A percentile compares a stretch with the other conserved stretches of the same genome.
Evolutionary conservation across 768 basidiomycete genomes (phyloP).

Genomic region (Mycena pura): DNA sequence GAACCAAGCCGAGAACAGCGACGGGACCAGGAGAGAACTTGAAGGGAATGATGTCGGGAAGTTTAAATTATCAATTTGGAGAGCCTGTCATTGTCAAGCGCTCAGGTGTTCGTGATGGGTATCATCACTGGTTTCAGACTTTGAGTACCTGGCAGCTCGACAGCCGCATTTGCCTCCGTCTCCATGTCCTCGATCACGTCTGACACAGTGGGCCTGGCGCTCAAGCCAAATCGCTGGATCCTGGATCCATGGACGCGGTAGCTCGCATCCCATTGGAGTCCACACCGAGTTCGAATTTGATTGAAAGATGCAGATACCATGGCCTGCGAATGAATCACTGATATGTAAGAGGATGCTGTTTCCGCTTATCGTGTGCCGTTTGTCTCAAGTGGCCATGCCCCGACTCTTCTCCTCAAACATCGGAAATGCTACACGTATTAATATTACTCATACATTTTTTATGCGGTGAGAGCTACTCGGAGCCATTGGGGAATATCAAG

Average conservation of each 20-base stretch:
- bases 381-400: too few species aligned
- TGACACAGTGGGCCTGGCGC: too few species aligned
- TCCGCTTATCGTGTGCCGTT: too few species aligned
- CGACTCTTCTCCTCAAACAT: conserved; percentile 5
- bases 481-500: neutral
- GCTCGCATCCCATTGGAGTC: neutral
- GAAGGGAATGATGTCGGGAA: neutral
- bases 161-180: neutral
- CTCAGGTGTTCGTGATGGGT: conserved; percentile 2
- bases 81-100: neutral
- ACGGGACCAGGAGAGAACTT: conserved; percentile 1
- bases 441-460: too few species aligned
- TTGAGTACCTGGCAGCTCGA: too few species aligned
- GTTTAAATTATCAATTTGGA: conserved; percentile 4
- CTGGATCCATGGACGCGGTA: neutral
- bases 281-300: neutral
- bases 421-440: too few species aligned
- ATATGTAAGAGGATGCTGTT: too few species aligned
- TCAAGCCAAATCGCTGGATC: too few species aligned
- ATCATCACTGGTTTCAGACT: neutral
- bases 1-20: conserved; percentile 10
- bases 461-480: neutral
- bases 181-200: too few species aligned
- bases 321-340: neutral
- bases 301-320: conserved; percentile 1